Evolutionary conservation across 805 yeast genomes (phyloP).

Genomic region (Saccharomyces eubayanus): DNA sequence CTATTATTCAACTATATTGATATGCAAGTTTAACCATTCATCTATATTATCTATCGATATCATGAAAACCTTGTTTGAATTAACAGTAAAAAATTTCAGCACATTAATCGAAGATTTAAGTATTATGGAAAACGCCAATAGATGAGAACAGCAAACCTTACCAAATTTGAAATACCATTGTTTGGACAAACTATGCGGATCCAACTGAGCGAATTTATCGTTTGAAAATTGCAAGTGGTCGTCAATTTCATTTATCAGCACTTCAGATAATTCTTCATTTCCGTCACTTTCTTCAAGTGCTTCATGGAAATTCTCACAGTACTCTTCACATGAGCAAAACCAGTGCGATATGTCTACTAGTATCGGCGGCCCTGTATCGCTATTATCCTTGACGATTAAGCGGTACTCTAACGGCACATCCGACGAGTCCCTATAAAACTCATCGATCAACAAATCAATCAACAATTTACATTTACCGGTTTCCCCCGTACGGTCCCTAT

Average conservation of each 20-base stretch:
- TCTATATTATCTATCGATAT: slow-evolving; percentile 23
- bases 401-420: slow-evolving; percentile 9
- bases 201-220: slow-evolving; percentile 25
- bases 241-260: slow-evolving; percentile 11
- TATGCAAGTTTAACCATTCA: slow-evolving; percentile 31
- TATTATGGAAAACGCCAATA: slow-evolving; percentile 26
- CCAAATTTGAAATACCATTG: slow-evolving; percentile 21
- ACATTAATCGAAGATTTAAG: slow-evolving; percentile 15
- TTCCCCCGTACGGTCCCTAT: slow-evolving; percentile 3
- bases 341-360: slow-evolving; percentile 26
- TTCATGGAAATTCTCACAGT: slow-evolving; percentile 13
- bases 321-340: slow-evolving; percentile 31
- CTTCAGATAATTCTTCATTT: slow-evolving; percentile 2
- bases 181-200: slow-evolving; percentile 19
- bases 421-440: slow-evolving; percentile 11
- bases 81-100: slow-evolving; percentile 18
- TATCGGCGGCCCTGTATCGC: slow-evolving; percentile 15
- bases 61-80: slow-evolving; percentile 16
- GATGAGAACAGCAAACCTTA: slow-evolving; percentile 27
- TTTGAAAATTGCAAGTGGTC: slow-evolving; percentile 17
- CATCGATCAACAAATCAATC: neutral
- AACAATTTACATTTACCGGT: neutral
- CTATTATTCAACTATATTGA: slow-evolving; percentile 21
- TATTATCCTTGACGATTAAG: slow-evolving; percentile 18
- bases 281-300: slow-evolving; percentile 3